Conservation (phyloP, 2,329 filamentous ascomycete genomes). For the Aspergillaceae sp. region DNA sequence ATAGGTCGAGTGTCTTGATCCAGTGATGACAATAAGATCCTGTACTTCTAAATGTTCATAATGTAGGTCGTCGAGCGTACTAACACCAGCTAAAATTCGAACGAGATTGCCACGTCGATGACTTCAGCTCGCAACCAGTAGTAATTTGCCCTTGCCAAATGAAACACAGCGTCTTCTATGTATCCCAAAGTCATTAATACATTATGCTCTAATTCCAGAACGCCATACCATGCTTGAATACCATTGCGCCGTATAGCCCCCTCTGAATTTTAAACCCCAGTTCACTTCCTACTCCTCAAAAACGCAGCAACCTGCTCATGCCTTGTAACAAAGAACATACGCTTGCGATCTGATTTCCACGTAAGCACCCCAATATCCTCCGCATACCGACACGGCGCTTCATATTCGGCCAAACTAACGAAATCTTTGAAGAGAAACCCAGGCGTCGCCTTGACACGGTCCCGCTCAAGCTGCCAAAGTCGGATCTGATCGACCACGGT, state of each 20-base stretch:
- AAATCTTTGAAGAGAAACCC: conserved; percentile 92
- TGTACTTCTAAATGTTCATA: no score
- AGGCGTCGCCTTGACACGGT: conserved; percentile 74
- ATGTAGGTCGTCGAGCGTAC: no score
- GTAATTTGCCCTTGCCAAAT: no score
- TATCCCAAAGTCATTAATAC: not conserved
- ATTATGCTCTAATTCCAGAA: not conserved
- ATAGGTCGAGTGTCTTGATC: no score
- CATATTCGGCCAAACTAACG: conserved; percentile 57
- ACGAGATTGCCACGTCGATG: no score
- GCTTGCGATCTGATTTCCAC: conserved; percentile 72
- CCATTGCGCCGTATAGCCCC: no score
- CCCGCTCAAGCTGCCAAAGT: conserved; percentile 94
- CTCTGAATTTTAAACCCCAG: not conserved
- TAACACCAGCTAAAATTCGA: no score
- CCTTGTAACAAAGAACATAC: conserved; percentile 85
- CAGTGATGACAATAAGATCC: no score
- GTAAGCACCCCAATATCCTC: conserved; percentile 83
- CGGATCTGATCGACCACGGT: conserved; percentile 97
- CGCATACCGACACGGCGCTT: conserved; percentile 53
- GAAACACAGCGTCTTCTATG: not conserved
- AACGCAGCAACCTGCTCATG: conserved; percentile 82
- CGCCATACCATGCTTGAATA: not conserved
- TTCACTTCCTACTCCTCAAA: conserved; percentile 52
- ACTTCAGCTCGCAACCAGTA: no score